Evolutionary conservation across 106 monocot species (phyloP).

Genomic region (Platanthera guangdongensis): DNA sequence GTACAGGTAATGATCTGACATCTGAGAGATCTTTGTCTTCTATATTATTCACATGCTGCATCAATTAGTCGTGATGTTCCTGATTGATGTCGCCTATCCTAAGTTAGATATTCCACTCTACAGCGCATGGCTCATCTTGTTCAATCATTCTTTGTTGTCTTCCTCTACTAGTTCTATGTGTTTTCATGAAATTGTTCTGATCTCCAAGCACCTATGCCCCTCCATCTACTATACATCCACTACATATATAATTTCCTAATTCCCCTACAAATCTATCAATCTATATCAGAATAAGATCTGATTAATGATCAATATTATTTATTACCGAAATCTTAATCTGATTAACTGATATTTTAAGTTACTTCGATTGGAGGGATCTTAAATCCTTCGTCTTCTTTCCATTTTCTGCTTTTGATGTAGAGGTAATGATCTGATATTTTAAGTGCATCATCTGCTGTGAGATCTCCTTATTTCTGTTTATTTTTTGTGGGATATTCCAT

Average conservation of each 20-base stretch:
- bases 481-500: too few species aligned
- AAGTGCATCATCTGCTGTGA: too few species aligned
- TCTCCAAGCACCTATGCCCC: neutral
- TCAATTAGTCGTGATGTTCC: constrained; percentile 19
- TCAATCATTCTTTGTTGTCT: constrained; percentile 60
- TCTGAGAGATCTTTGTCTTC: neutral
- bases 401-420: too few species aligned
- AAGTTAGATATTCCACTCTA: constrained; percentile 40
- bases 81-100: constrained; percentile 44
- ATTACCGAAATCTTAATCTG: too few species aligned
- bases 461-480: too few species aligned
- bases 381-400: too few species aligned
- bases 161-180: constrained; percentile 76
- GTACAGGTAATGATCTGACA: neutral
- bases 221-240: constrained; percentile 3
- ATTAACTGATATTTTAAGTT: too few species aligned
- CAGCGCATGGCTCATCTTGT: constrained; percentile 35
- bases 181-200: constrained; percentile 28
- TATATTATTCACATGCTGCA: constrained; percentile 16
- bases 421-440: too few species aligned
- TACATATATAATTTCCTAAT: neutral
- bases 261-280: neutral
- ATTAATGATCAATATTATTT: too few species aligned
- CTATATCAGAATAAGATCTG: too few species aligned
- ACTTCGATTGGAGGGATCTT: too few species aligned